A percentile compares a stretch with the other conserved stretches of the same genome.
phyloP scores from a whole-genome alignment of 805 yeast species.

The Yarrowia deformans region DNA sequence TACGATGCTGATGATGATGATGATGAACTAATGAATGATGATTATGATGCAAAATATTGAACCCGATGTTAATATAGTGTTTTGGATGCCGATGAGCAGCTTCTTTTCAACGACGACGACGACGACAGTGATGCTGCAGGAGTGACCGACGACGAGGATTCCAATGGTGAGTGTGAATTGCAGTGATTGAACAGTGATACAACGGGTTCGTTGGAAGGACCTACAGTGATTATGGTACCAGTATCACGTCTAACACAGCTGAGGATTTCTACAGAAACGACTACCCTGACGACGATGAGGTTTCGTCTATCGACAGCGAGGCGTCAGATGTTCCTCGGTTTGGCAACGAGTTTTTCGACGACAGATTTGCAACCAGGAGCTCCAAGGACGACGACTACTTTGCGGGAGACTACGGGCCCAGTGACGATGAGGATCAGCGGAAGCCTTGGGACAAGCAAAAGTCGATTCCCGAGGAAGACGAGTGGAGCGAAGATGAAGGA shows the following conservation, averaged over 20 bases:
- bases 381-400: constrained; percentile 12
- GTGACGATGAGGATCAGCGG: constrained; percentile 22
- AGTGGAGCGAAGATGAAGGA: constrained; percentile 48
- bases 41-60: constrained; percentile 10
- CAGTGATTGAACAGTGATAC: too few species aligned
- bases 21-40: constrained; percentile 9
- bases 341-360: constrained; percentile 34
- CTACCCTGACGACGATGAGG: constrained; percentile 91
- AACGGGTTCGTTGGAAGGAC: too few species aligned
- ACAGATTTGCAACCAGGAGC: constrained; percentile 11
- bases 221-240: too few species aligned
- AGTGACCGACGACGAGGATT: constrained; percentile 52
- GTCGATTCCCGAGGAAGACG: constrained; percentile 34
- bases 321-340: constrained; percentile 47
- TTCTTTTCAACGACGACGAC: constrained; percentile 53
- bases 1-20: constrained; percentile 31
- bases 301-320: constrained; percentile 52
- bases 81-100: constrained; percentile 46
- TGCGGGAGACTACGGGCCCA: constrained; percentile 27
- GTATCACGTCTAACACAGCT: constrained; percentile 59
- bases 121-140: constrained; percentile 47
- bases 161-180: constrained; percentile 46
- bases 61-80: constrained; percentile 39
- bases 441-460: constrained; percentile 30
- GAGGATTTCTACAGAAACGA: constrained; percentile 92